Evolutionary conservation across 1,139 yeast species (phyloP), one percentile per base, ranked within the genome.

Genomic region (Candida pseudoviswanathii): DNA sequence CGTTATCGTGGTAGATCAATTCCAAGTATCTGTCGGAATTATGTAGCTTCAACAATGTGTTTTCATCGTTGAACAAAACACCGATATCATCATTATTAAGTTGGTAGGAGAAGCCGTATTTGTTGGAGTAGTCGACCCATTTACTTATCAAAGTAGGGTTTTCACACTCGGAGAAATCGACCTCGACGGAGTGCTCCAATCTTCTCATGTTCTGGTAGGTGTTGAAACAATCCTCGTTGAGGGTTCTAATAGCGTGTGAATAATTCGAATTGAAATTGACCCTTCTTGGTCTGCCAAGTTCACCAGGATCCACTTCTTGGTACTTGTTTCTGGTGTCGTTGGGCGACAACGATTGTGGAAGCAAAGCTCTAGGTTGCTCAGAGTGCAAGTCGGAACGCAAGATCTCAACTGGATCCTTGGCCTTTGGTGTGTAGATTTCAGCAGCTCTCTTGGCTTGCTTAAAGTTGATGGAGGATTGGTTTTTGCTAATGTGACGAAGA

Each of bases 101-200:
- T 66, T 94, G 97, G 66, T 94, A 94, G 5, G 97, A 89, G 62
- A 95, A 87, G 0, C 99, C 99, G 67, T 92, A 96, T 64, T 89
- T 90, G 71, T 92, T 91, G 39, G 97, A 89, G 66, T 94, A 94
- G 67, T 95, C 99, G 30, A 95, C 99, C 99, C 99, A 95, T 66
- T 92, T 92, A 55, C 96, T 87, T 45, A 94, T 86, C 54, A 89
- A 82, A 11, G 86, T 80, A 10, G 94, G 94, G 55, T 82, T 81
- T 58, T 80, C 85, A 26, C 41, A 68, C 56, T 72, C 78, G 47
- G 64, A 57, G 5, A 68, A 58, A 46, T 70, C 74, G n/a, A 70
- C 58, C 42, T 62, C 64, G 5, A 2, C n/a, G 24, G 70, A 60
- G 50, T 64, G 61, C 49, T 74, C 76, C 50, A 76, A 66, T 53